These are phyloP conservation scores for Mallotus repandus DNA, from an alignment of 441 rosid species.

Conservation along the genomic window DNA sequence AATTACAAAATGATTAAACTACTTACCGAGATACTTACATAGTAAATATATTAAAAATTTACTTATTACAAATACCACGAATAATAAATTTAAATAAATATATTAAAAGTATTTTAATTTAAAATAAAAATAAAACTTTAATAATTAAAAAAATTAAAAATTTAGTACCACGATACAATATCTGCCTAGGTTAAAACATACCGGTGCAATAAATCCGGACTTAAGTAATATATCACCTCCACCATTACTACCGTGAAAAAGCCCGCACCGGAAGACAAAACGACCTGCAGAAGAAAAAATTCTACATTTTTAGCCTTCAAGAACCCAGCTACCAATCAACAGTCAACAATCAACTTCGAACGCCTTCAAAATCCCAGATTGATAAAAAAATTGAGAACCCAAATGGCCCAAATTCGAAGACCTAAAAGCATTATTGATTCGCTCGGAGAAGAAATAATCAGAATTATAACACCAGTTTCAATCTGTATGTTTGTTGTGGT, in stretches of 20 bases:
- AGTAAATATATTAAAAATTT: no score
- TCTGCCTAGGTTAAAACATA: no score
- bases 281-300: neutral
- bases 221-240: neutral
- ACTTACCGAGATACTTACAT: no score
- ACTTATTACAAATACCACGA: no score
- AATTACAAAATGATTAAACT: no score
- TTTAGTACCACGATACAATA: no score
- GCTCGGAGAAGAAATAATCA: conserved; percentile 80
- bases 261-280: conserved; percentile 12
- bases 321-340: neutral
- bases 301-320: neutral
- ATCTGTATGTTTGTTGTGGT: conserved; percentile 87
- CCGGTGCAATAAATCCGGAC: no score
- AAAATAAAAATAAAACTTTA: no score
- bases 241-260: neutral
- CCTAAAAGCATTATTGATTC: conserved; percentile 55
- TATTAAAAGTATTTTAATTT: no score
- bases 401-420: conserved; percentile 63
- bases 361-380: conserved; percentile 24
- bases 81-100: no score
- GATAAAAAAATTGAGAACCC: conserved; percentile 24
- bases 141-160: no score
- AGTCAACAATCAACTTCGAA: neutral
- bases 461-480: conserved; percentile 81